Conservation (phyloP, 257 asterid genomes). For the Coffea eugenioides region DNA sequence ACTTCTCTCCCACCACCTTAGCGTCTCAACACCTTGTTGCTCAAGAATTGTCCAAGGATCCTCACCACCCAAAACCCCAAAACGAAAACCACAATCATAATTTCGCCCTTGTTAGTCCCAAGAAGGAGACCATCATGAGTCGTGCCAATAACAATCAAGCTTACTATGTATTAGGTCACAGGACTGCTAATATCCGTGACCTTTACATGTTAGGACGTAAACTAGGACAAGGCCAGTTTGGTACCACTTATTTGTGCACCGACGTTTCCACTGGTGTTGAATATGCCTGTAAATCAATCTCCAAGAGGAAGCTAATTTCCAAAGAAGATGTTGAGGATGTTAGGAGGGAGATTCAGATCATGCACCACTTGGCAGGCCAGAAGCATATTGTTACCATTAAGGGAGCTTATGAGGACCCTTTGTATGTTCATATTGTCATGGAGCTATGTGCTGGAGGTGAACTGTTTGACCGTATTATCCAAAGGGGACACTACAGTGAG, state of each 20-base stretch:
- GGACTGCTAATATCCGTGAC: slow-evolving; percentile 73
- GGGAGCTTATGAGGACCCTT: slow-evolving; percentile 87
- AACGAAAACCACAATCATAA: slow-evolving; percentile 25
- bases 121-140: slow-evolving; percentile 55
- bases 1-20: slow-evolving; percentile 38
- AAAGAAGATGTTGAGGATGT: slow-evolving; percentile 90
- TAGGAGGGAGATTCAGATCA: slow-evolving; percentile 92
- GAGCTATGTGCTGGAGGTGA: slow-evolving; percentile 93
- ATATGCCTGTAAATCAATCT: slow-evolving; percentile 85
- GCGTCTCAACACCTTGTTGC: slow-evolving; percentile 35
- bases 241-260: slow-evolving; percentile 76
- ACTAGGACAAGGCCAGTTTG: slow-evolving; percentile 91
- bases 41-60: slow-evolving; percentile 47
- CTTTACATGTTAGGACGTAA: slow-evolving; percentile 75
- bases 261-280: slow-evolving; percentile 55
- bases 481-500: slow-evolving; percentile 88
- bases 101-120: slow-evolving; percentile 37
- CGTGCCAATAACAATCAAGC: slow-evolving; percentile 57
- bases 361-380: slow-evolving; percentile 96
- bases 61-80: slow-evolving; percentile 21
- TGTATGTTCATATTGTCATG: slow-evolving; percentile 91
- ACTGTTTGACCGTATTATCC: slow-evolving; percentile 85
- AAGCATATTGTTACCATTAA: slow-evolving; percentile 78
- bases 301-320: slow-evolving; percentile 83
- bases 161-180: slow-evolving; percentile 68